These are phyloP conservation scores for Phoma sp. DNA, from an alignment of 2,329 filamentous ascomycete species.

Conservation along the genomic window DNA sequence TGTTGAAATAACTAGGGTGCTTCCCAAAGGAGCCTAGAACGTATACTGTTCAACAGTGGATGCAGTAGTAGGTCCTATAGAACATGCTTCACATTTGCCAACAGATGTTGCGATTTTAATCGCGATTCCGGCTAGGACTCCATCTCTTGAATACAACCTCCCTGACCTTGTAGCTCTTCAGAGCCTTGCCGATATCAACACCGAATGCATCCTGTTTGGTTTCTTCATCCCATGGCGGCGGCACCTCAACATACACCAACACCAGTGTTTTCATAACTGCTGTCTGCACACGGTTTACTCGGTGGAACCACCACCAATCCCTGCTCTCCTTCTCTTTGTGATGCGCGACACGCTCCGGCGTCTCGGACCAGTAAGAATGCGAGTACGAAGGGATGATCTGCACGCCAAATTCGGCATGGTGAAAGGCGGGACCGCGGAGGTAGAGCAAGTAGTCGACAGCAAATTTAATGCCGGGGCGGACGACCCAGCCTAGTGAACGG, in stretches of 20 bases:
- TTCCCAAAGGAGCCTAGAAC: no score
- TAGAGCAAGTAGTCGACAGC: slow-evolving; percentile 95
- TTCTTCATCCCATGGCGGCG: slow-evolving; percentile 64
- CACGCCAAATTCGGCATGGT: slow-evolving; percentile 91
- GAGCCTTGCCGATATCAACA: slow-evolving; percentile 65
- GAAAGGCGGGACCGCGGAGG: slow-evolving; percentile 88
- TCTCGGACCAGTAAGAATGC: slow-evolving; percentile 70
- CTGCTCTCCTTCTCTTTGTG: slow-evolving; percentile 58
- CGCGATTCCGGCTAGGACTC: slow-evolving; percentile 79
- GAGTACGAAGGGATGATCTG: slow-evolving; percentile 83
- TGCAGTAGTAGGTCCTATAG: neutral
- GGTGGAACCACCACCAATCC: slow-evolving; percentile 85
- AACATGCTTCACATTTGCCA: no score
- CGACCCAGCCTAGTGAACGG: slow-evolving; percentile 92
- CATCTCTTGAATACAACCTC: slow-evolving; percentile 84
- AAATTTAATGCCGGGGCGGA: slow-evolving; percentile 92
- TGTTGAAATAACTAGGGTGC: no score
- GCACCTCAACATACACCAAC: slow-evolving; percentile 89
- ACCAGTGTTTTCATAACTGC: slow-evolving; percentile 91
- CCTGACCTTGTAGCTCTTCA: slow-evolving; percentile 76
- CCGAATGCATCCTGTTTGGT: slow-evolving; percentile 46
- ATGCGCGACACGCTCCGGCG: slow-evolving; percentile 55
- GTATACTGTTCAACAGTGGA: no score
- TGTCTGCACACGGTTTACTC: slow-evolving; percentile 84
- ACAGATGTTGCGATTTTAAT: slow-evolving; percentile 45